Conservation (phyloP, 2,329 filamentous ascomycete species). For the Magnaporthiopsis poae region DNA sequence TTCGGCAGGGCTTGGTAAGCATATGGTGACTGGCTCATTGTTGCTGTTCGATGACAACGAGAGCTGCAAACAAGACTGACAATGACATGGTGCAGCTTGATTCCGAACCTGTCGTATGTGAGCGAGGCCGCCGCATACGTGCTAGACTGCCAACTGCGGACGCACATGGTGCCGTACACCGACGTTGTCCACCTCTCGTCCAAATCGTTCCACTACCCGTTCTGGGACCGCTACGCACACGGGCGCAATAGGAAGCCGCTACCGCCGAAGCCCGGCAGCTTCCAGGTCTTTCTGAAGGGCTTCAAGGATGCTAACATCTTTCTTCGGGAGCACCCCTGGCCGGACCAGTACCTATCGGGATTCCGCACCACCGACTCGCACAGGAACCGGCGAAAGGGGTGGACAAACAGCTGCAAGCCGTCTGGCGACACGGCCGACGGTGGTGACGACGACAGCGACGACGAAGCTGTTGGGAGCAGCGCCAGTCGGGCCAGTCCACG, state of each 20-base stretch:
- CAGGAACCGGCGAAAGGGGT: conserved; percentile 58
- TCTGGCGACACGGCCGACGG: conserved; percentile 33
- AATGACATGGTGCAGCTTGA: conserved; percentile 46
- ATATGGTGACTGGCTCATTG: neutral
- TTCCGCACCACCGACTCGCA: conserved; percentile 61
- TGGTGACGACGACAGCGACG: conserved; percentile 54
- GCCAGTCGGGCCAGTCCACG: conserved; percentile 21
- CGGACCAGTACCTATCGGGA: conserved; percentile 69
- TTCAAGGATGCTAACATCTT: conserved; percentile 97
- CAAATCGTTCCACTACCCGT: conserved; percentile 96
- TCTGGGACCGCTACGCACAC: conserved; percentile 84
- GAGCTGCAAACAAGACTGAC: neutral
- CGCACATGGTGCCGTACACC: conserved; percentile 89
- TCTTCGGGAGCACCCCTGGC: conserved; percentile 90
- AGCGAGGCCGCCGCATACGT: conserved; percentile 96
- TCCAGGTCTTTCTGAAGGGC: conserved; percentile 93
- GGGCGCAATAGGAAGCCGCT: conserved; percentile 79
- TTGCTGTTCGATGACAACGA: neutral
- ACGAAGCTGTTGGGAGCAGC: conserved; percentile 24
- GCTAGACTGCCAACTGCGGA: conserved; percentile 79
- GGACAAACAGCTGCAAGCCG: conserved; percentile 73
- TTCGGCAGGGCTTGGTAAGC: conserved; percentile 79
- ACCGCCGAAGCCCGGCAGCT: conserved; percentile 85
- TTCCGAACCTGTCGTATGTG: conserved; percentile 94
- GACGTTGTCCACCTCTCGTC: conserved; percentile 90